Base-by-base conservation (phyloP, 495 filamentous ascomycete genomes). In the Tuber calosporum region DNA sequence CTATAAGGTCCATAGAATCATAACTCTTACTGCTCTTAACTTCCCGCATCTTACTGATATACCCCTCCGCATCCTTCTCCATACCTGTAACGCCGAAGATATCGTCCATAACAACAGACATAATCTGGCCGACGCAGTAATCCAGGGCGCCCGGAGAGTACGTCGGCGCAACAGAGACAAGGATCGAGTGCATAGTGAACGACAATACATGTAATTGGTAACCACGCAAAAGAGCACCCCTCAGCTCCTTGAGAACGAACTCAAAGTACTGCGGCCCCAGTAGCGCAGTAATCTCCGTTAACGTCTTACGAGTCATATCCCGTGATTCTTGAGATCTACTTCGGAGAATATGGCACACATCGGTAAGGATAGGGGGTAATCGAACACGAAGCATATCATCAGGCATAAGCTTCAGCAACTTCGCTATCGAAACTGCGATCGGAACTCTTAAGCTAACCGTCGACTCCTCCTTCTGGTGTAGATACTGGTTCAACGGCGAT, bases 1-100 rank as follows among this genome's bases (percentile, higher is more conserved):
- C 90, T 71, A 98, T 86, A 71, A 98, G 85, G 79, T 98, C 95
- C 92, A 98, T 97, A 5, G 96, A 96, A 78, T 98, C 95, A 77
- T 91, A 96, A 80, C 93, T 97, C 84, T 97, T 98, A 85, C 91
- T 97, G 80, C 91, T 93, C 84, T 97, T 97, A 30, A 98, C 90
- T 84, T 99, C 95, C 83, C 93, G 96, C 92, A 96, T 97, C 79
- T 92, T 90, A 83, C 91, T 97, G 72, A 90, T 88, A 81, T 99
- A 99, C 66, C 93, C 95, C 77, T 94, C 93, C 0, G 94, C 93
- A 78, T 99, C 95, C 81, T 99, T 99, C 79, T 99, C 95, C 84
- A 95, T 90, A 20, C 95, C 95, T n/a, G 90, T 89, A n/a, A 88
- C 89, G 26, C 95, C 95, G 81, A 99, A 99, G 19, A 93, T 96